Percentiles rank a stretch among this genome's conserved stretches.
These are phyloP conservation scores for Arabidopsis suecica DNA, from an alignment of 345 rosid species.

Conservation along the genomic window DNA sequence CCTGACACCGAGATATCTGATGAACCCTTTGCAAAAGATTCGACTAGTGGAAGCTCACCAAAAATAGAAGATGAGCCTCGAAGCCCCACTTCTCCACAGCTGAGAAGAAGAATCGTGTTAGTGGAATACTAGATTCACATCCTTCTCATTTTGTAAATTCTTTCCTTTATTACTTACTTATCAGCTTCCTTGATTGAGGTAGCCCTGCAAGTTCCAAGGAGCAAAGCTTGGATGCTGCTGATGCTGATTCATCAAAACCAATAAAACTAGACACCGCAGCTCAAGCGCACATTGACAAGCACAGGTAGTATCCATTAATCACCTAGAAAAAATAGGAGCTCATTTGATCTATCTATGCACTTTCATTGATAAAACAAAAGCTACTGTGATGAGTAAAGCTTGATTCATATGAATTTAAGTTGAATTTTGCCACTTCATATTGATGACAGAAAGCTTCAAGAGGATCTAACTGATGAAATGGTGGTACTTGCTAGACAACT, in stretches of 20 bases:
- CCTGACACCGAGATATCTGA: conserved; percentile 50
- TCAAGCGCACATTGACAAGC: conserved; percentile 75
- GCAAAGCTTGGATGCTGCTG: conserved; percentile 47
- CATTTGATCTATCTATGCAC: neutral
- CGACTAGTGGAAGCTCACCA: conserved; percentile 50
- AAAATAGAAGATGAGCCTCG: conserved; percentile 51
- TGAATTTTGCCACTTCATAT: conserved; percentile 13
- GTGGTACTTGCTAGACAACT: conserved; percentile 86
- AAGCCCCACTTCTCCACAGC: conserved; percentile 61
- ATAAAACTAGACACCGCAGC: conserved; percentile 74
- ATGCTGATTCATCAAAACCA: conserved; percentile 56
- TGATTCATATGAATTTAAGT: neutral
- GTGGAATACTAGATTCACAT: conserved; percentile 25
- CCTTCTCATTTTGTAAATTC: conserved; percentile 1
- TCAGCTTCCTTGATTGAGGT: conserved; percentile 26
- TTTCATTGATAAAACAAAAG: neutral
- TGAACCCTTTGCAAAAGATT: conserved; percentile 47
- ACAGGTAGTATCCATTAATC: conserved; percentile 53
- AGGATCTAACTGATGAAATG: conserved; percentile 92
- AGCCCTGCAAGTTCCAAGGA: conserved; percentile 60
- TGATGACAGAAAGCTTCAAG: conserved; percentile 72
- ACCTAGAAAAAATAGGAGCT: conserved; percentile 14
- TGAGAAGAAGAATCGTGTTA: conserved; percentile 86
- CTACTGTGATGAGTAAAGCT: neutral
- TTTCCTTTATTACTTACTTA: conserved; percentile 21